Percentiles rank a stretch among this genome's conserved stretches.
These are phyloP conservation scores for Talaromyces sp. DNA, from an alignment of 2,329 filamentous ascomycete genomes.

Conservation along the genomic window DNA sequence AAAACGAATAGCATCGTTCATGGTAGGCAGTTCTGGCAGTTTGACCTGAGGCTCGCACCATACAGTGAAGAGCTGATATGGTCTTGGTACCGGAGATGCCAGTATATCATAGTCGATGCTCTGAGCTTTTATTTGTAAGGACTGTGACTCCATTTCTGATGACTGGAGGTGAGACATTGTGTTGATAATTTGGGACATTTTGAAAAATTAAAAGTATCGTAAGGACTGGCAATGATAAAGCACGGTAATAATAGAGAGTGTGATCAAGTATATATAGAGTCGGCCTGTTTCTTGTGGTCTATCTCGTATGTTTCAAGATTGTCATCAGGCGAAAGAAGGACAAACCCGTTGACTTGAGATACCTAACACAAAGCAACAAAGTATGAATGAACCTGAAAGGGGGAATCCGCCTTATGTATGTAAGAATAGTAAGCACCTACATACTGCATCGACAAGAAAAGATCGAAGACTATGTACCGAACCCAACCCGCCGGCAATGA, in stretches of 20 bases:
- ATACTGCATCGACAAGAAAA: neutral
- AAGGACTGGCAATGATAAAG: too few relatives aligned
- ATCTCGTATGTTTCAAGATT: neutral
- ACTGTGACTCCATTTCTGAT: slow-evolving; percentile 10
- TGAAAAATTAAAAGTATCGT: neutral
- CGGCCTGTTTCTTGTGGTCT: neutral
- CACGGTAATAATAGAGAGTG: neutral
- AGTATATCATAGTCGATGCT: neutral
- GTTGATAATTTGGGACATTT: neutral
- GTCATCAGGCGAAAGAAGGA: neutral
- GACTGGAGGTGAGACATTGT: slow-evolving; percentile 9
- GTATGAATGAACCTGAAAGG: neutral
- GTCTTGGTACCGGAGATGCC: neutral
- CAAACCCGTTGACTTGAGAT: neutral
- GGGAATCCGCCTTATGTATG: neutral
- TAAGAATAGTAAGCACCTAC: neutral
- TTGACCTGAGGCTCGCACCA: neutral
- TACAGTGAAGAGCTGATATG: neutral
- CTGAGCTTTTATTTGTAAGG: neutral
- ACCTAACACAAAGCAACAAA: neutral
- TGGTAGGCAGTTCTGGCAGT: neutral
- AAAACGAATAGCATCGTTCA: neutral
- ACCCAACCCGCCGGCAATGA: neutral
- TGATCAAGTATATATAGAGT: neutral
- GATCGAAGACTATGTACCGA: neutral